A percentile compares a stretch with the other conserved stretches of the same genome.
Conservation (phyloP, 2,329 filamentous ascomycete species). For the Hortaea sp. region DNA sequence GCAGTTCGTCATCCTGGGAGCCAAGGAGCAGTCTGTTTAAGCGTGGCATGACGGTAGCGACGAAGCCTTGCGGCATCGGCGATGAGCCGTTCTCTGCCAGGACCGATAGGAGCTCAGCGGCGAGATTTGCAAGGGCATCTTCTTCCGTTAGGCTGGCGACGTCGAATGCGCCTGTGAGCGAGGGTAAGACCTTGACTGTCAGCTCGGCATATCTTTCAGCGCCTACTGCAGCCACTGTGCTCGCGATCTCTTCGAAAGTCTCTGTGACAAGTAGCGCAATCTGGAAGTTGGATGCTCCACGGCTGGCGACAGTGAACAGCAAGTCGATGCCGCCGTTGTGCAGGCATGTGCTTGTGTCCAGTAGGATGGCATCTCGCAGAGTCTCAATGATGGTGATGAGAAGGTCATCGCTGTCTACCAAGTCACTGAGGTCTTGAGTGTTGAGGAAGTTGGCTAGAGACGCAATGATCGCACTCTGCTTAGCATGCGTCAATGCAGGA, state of each 20-base stretch:
- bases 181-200: conserved; percentile 78
- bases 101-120: conserved; percentile 71
- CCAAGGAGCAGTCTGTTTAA: conserved; percentile 72
- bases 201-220: conserved; percentile 64
- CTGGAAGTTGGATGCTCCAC: conserved; percentile 84
- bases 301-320: conserved; percentile 79
- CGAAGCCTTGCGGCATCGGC: conserved; percentile 77
- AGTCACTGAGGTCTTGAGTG: conserved; percentile 68
- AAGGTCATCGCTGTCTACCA: conserved; percentile 83
- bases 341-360: conserved; percentile 67
- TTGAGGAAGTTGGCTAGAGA: conserved; percentile 64
- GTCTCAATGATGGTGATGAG: conserved; percentile 84
- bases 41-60: conserved; percentile 77
- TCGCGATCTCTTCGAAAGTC: conserved; percentile 80
- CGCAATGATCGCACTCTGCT: conserved; percentile 52
- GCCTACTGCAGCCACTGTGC: conserved; percentile 53
- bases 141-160: conserved; percentile 78
- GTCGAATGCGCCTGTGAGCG: conserved; percentile 79
- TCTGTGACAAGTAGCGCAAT: conserved; percentile 80
- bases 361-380: conserved; percentile 68
- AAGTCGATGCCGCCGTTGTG: conserved; percentile 66
- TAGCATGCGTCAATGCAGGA: conserved; percentile 39
- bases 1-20: conserved; percentile 75
- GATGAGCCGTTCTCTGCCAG: conserved; percentile 74
- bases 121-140: conserved; percentile 73